Conservation (phyloP, 768 basidiomycete species). For the Nidularia pulvinata region DNA sequence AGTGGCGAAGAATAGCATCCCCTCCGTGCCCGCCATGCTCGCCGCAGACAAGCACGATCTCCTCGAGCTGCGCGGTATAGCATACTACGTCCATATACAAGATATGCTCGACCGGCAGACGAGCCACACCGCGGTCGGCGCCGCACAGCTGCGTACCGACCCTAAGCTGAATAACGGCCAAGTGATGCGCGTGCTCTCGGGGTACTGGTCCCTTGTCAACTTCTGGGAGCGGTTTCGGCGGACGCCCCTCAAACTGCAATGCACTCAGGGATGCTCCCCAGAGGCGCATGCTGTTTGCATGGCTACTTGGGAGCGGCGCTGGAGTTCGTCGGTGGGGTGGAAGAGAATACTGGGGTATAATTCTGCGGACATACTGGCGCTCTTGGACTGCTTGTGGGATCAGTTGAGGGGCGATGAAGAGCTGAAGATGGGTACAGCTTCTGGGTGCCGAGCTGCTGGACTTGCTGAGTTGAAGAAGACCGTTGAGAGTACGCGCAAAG, state of each 20-base stretch:
- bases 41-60: slow-evolving; percentile 29
- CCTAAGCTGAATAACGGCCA: slow-evolving; percentile 33
- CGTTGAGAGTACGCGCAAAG: slow-evolving; percentile 12
- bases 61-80: slow-evolving; percentile 25
- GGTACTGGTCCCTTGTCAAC: slow-evolving; percentile 31
- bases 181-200: slow-evolving; percentile 28
- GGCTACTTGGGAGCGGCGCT: slow-evolving; percentile 26
- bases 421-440: slow-evolving; percentile 16
- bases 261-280: slow-evolving; percentile 13
- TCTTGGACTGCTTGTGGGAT: slow-evolving; percentile 28
- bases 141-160: slow-evolving; percentile 28
- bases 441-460: slow-evolving; percentile 27
- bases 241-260: slow-evolving; percentile 20
- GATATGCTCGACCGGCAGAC: slow-evolving; percentile 27
- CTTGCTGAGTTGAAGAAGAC: slow-evolving; percentile 19
- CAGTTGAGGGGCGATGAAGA: slow-evolving; percentile 29
- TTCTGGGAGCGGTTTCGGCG: slow-evolving; percentile 31
- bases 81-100: slow-evolving; percentile 35
- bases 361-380: slow-evolving; percentile 26
- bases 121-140: slow-evolving; percentile 15
- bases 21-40: slow-evolving; percentile 35
- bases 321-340: slow-evolving; percentile 28
- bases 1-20: slow-evolving; percentile 22
- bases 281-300: slow-evolving; percentile 23
- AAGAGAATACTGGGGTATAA: slow-evolving; percentile 23